phyloP scores from a whole-genome alignment of 1,284 basidiomycete genomes.

The Vanrija pseudolonga region DNA sequence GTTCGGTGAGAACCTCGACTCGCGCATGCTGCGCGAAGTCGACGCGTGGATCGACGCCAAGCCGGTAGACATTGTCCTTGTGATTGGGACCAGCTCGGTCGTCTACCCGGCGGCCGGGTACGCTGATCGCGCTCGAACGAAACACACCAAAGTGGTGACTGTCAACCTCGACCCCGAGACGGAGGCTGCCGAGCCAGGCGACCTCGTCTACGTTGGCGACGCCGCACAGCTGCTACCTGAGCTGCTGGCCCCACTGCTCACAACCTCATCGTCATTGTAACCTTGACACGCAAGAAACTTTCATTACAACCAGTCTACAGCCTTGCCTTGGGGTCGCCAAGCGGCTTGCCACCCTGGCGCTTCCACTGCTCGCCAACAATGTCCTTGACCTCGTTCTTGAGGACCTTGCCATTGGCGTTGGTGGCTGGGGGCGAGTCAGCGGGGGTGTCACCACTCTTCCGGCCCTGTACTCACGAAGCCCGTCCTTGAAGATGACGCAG shows the following conservation, averaged over 20 bases:
- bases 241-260: slow-evolving; percentile 5
- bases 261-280: not conserved
- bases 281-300: not conserved
- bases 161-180: slow-evolving; percentile 11
- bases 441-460: not conserved
- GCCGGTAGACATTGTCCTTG: slow-evolving; percentile 11
- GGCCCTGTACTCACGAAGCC: slow-evolving; percentile 8
- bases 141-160: slow-evolving; percentile 3
- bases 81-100: slow-evolving; percentile 9
- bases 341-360: slow-evolving; percentile 8
- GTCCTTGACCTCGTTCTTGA: slow-evolving; percentile 17
- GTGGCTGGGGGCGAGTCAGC: not conserved
- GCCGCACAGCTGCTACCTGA: slow-evolving; percentile 7
- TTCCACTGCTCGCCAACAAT: slow-evolving; percentile 14
- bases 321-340: slow-evolving; percentile 3
- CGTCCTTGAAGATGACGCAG: slow-evolving; percentile 7
- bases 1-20: slow-evolving; percentile 16
- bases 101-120: slow-evolving; percentile 14
- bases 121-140: slow-evolving; percentile 6
- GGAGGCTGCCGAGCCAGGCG: not conserved
- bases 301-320: slow-evolving; percentile 1
- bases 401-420: slow-evolving; percentile 16
- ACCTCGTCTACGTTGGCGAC: slow-evolving; percentile 11
- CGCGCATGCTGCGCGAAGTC: slow-evolving; percentile 3
- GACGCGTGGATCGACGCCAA: slow-evolving; percentile 8